Base-by-base conservation (phyloP, 2,329 filamentous ascomycete species). In the Raffaelea ambrosiae region DNA sequence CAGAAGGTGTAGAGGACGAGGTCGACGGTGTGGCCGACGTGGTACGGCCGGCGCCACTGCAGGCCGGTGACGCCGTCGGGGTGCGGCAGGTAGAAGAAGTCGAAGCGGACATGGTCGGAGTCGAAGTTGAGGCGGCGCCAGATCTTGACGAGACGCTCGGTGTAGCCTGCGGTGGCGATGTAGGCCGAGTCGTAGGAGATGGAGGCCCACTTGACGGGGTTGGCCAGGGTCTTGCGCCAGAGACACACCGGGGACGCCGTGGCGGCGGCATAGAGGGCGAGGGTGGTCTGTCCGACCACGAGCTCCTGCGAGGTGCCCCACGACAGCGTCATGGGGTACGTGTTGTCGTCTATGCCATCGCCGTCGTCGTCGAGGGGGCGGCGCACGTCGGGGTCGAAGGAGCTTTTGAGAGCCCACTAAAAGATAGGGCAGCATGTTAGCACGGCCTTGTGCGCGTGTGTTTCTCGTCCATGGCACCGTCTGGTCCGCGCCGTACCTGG, bases 1-100 rank as follows among this genome's bases (percentile, higher is more conserved):
- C 88, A 94, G 54, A 90, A 80, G 0, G 93, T 95, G 61, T 95
- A 97, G 1, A 98, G 74, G 1, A 95, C 84, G 63, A 95, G 93
- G 36, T 93, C 86, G 48, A 84, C 77, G 5, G 80, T 81, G 60
- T 95, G 86, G 33, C 91, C 87, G 14, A 80, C 68, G 59, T 93
- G 81, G 52, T 80, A 79, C 5, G 88, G 87, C 52, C 80, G 79
- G 42, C 88, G 83, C 94, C 94, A 98, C 61, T 91, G 83, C 51
- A 95, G 68, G 51, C 79, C 81, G 3, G 87, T 91, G n/a, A 98
- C 81, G 1, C 83, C 68, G 22, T 78, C 74, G 1, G 88, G 87
- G 62, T 98, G 93, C n/a, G 82, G 74, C 2, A 98, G 79, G 64
- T 97, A 97, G 23, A 83, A 83, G 58, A 95, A 83, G 58, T 97